phyloP scores from a whole-genome alignment of 2,329 filamentous ascomycete genomes.

The Calonectria henricotiae region DNA sequence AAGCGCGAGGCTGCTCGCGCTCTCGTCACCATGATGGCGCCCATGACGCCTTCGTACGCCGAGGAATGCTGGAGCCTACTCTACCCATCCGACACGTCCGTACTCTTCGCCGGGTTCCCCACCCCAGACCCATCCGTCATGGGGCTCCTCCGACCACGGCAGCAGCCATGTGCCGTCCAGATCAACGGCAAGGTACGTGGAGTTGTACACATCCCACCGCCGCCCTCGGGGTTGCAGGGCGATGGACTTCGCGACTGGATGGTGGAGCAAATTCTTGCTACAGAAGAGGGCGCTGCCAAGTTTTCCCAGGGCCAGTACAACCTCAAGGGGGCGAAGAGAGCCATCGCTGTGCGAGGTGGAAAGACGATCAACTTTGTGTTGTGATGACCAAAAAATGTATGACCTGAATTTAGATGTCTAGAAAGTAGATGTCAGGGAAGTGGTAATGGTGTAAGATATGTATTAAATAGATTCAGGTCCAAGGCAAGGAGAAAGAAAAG shows the following conservation, averaged over 20 bases:
- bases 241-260: constrained; percentile 74
- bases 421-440: constrained; percentile 11
- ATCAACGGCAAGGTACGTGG: constrained; percentile 86
- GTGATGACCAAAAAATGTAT: constrained; percentile 47
- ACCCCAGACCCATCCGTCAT: constrained; percentile 65
- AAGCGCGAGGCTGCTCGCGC: constrained; percentile 67
- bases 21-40: constrained; percentile 82
- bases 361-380: constrained; percentile 84
- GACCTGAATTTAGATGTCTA: constrained; percentile 13
- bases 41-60: constrained; percentile 84
- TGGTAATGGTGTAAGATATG: background rate
- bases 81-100: constrained; percentile 57
- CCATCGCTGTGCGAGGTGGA: constrained; percentile 78
- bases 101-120: constrained; percentile 74
- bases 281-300: constrained; percentile 73
- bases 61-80: constrained; percentile 85
- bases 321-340: constrained; percentile 71
- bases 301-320: constrained; percentile 66
- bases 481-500: background rate
- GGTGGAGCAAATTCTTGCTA: constrained; percentile 73
- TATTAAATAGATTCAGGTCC: background rate
- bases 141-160: constrained; percentile 66
- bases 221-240: constrained; percentile 61
- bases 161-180: constrained; percentile 77
- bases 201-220: constrained; percentile 75